Base-by-base conservation (phyloP, 805 yeast genomes). In the Blastobotrys muscicola region DNA sequence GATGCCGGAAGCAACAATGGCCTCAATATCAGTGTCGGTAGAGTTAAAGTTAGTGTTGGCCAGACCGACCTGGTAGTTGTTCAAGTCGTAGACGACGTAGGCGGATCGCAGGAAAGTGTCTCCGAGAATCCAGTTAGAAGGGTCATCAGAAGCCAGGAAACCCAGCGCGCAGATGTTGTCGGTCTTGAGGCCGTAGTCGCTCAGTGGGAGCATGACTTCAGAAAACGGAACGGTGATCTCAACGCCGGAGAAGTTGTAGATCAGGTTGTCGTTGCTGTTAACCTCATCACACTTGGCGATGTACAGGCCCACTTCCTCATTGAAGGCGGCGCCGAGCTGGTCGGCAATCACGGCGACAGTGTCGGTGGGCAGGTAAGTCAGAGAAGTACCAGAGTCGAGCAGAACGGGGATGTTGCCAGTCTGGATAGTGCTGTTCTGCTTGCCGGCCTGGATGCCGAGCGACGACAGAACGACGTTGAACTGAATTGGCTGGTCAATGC, bases 31-130 rank as follows among this genome's bases (percentile, higher is more conserved):
- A 8, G 60, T 29, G 14, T 48, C 52, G 26, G 56, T 43, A 11
- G 43, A 48, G 49, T 59, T 52, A 45, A 43, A 55, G 23, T 43
- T 47, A 36, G 74, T 69, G 45, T 68, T 72, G 12, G 81, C 86
- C 44, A 83, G 48, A 0, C 80, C 74, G 30, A 82, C 64, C 54
- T 74, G 68, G 39, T 58, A 59, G 52, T 71, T 71, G 16, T 79
- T 85, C 40, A 80, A 63, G 58, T 84, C 84, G 58, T 72, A 80
- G 11, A 80, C 85, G 23, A 74, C 71, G 56, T 82, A 84, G 3
- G 80, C 81, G 33, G 74, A 70, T 43, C 84, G 68, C 49, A 83
- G 61, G 55, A 82, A 74, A 38, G 74, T 71, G 56, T 80, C 87
- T 8, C 92, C 92, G 32, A 83, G 65, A 20, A n/a, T 20, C 31